Evolutionary conservation across 768 basidiomycete species (phyloP).

Genomic region (Tulasnella sp.): DNA sequence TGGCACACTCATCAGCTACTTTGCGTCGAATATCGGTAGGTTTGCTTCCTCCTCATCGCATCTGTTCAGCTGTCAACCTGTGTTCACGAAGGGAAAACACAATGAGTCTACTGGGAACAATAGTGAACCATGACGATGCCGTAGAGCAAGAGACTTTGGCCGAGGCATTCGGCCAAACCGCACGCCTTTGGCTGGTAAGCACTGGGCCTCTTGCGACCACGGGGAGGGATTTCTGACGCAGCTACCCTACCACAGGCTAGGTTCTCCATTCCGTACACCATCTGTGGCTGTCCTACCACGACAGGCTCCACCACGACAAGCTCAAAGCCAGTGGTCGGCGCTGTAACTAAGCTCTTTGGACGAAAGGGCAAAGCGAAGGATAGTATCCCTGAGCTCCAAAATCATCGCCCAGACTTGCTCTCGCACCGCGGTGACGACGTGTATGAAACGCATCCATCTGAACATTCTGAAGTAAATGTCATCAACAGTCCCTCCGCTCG

Average conservation of each 20-base stretch:
- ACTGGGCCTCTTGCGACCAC: neutral
- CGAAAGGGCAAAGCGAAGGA: neutral
- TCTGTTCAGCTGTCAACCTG: no score
- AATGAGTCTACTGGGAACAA: neutral
- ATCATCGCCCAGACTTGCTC: constrained; percentile 23
- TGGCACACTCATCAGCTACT: constrained; percentile 24
- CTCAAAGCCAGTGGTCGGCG: neutral
- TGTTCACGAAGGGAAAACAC: neutral
- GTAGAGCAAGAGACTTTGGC: constrained; percentile 42
- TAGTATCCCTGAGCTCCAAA: neutral
- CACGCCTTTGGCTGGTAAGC: constrained; percentile 42
- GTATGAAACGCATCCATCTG: constrained; percentile 23
- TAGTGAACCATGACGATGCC: constrained; percentile 39
- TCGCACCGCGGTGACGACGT: constrained; percentile 19
- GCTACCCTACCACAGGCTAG: constrained; percentile 31
- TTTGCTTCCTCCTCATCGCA: neutral
- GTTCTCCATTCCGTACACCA: constrained; percentile 46
- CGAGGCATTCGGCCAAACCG: constrained; percentile 44
- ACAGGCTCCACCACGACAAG: no score
- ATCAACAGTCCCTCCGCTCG: neutral
- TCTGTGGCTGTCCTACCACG: constrained; percentile 50
- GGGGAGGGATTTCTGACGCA: neutral
- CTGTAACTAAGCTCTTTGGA: neutral
- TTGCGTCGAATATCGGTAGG: constrained; percentile 6
- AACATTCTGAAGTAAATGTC: constrained; percentile 20